Evolutionary conservation across 2,329 filamentous ascomycete genomes (phyloP).

Genomic region (Ilyonectria robusta): DNA sequence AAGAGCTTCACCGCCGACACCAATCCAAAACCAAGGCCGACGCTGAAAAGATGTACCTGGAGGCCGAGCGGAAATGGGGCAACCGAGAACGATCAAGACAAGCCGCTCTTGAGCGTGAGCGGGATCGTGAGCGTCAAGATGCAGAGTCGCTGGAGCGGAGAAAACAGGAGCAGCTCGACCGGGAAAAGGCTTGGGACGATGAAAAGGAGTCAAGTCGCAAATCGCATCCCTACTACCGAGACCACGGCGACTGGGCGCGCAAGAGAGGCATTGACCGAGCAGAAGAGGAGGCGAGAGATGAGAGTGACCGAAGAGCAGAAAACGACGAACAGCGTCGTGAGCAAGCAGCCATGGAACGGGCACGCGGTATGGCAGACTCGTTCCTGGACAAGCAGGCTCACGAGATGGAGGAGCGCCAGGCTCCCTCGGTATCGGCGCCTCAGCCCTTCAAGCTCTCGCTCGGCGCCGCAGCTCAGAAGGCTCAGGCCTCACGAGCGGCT

Average conservation of each 20-base stretch:
- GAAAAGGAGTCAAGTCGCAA: constrained; percentile 85
- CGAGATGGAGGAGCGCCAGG: constrained; percentile 73
- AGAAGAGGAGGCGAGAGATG: constrained; percentile 83
- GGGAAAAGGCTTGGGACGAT: constrained; percentile 85
- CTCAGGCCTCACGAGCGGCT: constrained; percentile 68
- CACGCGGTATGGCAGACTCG: constrained; percentile 87
- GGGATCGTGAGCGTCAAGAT: constrained; percentile 83
- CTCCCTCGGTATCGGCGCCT: constrained; percentile 66
- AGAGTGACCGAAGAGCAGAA: constrained; percentile 85
- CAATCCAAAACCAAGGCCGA: constrained; percentile 81
- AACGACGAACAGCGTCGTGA: constrained; percentile 80
- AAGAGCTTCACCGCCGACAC: constrained; percentile 83
- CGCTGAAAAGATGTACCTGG: constrained; percentile 83
- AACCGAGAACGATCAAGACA: constrained; percentile 89
- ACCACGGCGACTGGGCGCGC: constrained; percentile 87
- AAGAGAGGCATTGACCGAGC: constrained; percentile 82
- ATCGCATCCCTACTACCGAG: constrained; percentile 86
- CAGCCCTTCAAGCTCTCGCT: constrained; percentile 94
- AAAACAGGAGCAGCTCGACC: constrained; percentile 77
- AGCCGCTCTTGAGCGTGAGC: constrained; percentile 88
- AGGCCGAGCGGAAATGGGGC: constrained; percentile 91
- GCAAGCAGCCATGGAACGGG: constrained; percentile 81
- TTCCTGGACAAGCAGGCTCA: constrained; percentile 89
- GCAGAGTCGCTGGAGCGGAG: constrained; percentile 74
- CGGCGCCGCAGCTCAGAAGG: constrained; percentile 86